These are phyloP conservation scores for Arabidopsis lyrata DNA, from an alignment of 441 rosid genomes.

Conservation along the genomic window DNA sequence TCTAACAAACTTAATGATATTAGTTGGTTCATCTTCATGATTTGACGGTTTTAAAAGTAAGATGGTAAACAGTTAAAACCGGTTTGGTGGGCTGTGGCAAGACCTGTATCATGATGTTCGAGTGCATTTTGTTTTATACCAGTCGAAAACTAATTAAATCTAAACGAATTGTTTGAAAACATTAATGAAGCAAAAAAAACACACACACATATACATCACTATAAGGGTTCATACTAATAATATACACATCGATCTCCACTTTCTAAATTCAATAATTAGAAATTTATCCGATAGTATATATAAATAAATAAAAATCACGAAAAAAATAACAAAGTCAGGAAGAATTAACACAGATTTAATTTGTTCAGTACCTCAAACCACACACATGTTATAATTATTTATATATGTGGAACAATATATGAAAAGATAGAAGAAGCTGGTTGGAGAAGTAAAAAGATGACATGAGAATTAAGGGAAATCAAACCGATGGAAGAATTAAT, in stretches of 20 bases:
- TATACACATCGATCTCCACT: background rate
- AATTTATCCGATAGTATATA: background rate
- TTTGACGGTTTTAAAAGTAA: background rate
- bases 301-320: background rate
- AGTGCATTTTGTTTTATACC: background rate
- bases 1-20: no score
- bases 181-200: background rate
- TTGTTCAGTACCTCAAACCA: constrained; percentile 32
- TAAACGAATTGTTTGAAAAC: background rate
- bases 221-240: background rate
- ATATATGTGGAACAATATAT: constrained; percentile 11
- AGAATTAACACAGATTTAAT: constrained; percentile 14
- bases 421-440: constrained; percentile 16
- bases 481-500: background rate
- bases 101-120: background rate
- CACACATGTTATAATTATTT: constrained; percentile 27
- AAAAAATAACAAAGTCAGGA: background rate
- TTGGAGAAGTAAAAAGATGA: constrained; percentile 12
- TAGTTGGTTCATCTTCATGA: background rate
- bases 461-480: background rate
- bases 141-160: background rate
- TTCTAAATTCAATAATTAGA: constrained; percentile 15
- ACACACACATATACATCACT: background rate
- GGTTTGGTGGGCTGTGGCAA: background rate
- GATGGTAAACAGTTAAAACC: background rate